Conservation (phyloP, 2,329 filamentous ascomycete genomes). For the Ophiognomonia clavigignenti-juglandacearum region DNA sequence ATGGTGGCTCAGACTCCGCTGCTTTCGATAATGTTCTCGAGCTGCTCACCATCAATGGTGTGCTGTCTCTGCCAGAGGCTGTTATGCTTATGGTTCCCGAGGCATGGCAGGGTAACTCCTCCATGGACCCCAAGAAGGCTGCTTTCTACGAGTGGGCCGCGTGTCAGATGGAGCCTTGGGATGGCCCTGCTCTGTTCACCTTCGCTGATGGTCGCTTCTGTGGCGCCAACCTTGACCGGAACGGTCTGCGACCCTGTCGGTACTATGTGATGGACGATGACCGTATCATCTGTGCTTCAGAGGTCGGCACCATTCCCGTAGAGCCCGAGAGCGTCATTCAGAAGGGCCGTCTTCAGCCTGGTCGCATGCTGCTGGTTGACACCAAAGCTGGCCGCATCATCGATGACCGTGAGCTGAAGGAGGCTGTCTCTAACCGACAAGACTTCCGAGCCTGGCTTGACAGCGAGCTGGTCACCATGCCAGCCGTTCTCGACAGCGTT, state of each 20-base stretch:
- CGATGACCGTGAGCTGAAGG: slow-evolving; percentile 88
- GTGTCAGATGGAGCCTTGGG: slow-evolving; percentile 99
- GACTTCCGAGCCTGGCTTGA: slow-evolving; percentile 89
- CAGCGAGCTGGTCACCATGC: slow-evolving; percentile 76
- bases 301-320: slow-evolving; percentile 88
- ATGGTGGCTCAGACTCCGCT: slow-evolving; percentile 93
- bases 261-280: slow-evolving; percentile 98
- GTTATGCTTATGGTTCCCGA: slow-evolving; percentile 99
- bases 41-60: slow-evolving; percentile 89
- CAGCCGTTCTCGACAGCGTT: slow-evolving; percentile 64
- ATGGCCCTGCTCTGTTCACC: slow-evolving; percentile 92
- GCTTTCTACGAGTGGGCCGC: slow-evolving; percentile 99
- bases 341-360: slow-evolving; percentile 89
- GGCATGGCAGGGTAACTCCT: slow-evolving; percentile 90
- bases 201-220: slow-evolving; percentile 96
- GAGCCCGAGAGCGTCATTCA: slow-evolving; percentile 87
- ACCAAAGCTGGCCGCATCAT: slow-evolving; percentile 87
- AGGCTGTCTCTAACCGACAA: slow-evolving; percentile 76
- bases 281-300: slow-evolving; percentile 93
- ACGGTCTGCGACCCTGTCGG: slow-evolving; percentile 89
- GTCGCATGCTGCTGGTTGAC: slow-evolving; percentile 93
- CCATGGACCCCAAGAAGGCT: slow-evolving; percentile 91
- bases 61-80: slow-evolving; percentile 89
- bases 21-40: slow-evolving; percentile 97
- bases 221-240: slow-evolving; percentile 93